These are phyloP conservation scores for Botryotinia convoluta DNA, from an alignment of 2,329 filamentous ascomycete species.

Conservation along the genomic window DNA sequence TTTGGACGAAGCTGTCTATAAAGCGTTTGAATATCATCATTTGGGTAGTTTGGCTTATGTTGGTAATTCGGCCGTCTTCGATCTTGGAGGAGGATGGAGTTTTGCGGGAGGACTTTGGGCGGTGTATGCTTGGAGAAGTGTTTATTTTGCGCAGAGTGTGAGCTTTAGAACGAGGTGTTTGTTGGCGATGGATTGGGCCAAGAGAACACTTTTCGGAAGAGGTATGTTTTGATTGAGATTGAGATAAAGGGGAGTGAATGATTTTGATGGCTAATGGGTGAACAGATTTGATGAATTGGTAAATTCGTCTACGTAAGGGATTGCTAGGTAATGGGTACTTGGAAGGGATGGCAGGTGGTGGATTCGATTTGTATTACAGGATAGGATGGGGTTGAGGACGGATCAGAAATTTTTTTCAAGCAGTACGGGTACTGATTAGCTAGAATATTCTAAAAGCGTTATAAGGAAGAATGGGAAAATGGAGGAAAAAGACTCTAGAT, in stretches of 20 bases:
- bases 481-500: neutral
- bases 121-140: slow-evolving; percentile 92
- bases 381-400: neutral
- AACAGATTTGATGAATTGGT: slow-evolving; percentile 14
- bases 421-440: neutral
- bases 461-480: neutral
- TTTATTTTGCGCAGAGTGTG: slow-evolving; percentile 97
- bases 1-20: slow-evolving; percentile 87
- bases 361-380: neutral
- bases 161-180: slow-evolving; percentile 84
- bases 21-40: slow-evolving; percentile 91
- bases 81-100: slow-evolving; percentile 74
- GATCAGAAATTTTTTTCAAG: neutral
- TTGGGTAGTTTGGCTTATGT: slow-evolving; percentile 91
- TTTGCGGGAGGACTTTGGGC: slow-evolving; percentile 82
- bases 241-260: neutral
- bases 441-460: neutral
- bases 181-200: slow-evolving; percentile 98
- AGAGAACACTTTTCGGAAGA: slow-evolving; percentile 90
- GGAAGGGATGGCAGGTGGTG: neutral
- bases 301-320: neutral
- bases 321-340: neutral
- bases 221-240: slow-evolving; percentile 50
- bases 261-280: neutral
- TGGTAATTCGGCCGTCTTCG: slow-evolving; percentile 94